Percentiles rank a stretch among this genome's conserved stretches.
Conservation (phyloP, 352 stramenopile genomes). For the Pythium diclinum region DNA sequence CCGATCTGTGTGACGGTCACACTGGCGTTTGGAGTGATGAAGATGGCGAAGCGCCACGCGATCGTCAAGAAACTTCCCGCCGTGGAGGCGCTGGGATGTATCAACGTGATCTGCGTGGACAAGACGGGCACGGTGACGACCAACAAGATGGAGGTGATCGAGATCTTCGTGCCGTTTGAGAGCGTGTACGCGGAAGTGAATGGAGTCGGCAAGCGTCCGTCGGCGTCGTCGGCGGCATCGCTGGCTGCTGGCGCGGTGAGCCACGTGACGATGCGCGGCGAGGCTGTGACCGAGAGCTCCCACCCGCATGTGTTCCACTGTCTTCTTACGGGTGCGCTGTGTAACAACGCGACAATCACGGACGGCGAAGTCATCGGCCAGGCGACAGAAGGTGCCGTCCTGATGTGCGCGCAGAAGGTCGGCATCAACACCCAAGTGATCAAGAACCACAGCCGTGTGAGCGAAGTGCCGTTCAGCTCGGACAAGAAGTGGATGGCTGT, state of each 20-base stretch:
- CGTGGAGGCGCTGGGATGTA: slow-evolving; percentile 85
- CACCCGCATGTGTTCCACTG: slow-evolving; percentile 77
- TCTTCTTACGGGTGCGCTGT: slow-evolving; percentile 67
- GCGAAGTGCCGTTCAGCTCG: slow-evolving; percentile 94
- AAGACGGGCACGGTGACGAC: slow-evolving; percentile 95
- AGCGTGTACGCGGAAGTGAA: slow-evolving; percentile 68
- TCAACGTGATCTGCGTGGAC: slow-evolving; percentile 92
- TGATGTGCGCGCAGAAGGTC: slow-evolving; percentile 67
- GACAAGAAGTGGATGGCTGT: slow-evolving; percentile 98
- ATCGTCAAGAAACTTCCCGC: slow-evolving; percentile 89
- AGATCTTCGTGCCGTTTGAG: slow-evolving; percentile 80
- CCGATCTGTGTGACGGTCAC: slow-evolving; percentile 84
- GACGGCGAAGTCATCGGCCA: slow-evolving; percentile 76
- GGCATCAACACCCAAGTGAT: slow-evolving; percentile 41
- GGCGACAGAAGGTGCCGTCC: slow-evolving; percentile 71
- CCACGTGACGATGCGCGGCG: slow-evolving; percentile 57
- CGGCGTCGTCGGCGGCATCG: not conserved
- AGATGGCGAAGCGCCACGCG: slow-evolving; percentile 82
- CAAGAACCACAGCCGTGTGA: slow-evolving; percentile 65
- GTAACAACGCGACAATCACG: slow-evolving; percentile 73
- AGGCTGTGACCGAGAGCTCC: slow-evolving; percentile 52
- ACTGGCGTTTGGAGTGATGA: slow-evolving; percentile 77
- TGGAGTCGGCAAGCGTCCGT: slow-evolving; percentile 36
- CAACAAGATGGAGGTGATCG: slow-evolving; percentile 85
- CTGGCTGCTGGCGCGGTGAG: slow-evolving; percentile 15